Base-by-base conservation (phyloP, 352 stramenopile species). In the Globisporangium radiosum region DNA sequence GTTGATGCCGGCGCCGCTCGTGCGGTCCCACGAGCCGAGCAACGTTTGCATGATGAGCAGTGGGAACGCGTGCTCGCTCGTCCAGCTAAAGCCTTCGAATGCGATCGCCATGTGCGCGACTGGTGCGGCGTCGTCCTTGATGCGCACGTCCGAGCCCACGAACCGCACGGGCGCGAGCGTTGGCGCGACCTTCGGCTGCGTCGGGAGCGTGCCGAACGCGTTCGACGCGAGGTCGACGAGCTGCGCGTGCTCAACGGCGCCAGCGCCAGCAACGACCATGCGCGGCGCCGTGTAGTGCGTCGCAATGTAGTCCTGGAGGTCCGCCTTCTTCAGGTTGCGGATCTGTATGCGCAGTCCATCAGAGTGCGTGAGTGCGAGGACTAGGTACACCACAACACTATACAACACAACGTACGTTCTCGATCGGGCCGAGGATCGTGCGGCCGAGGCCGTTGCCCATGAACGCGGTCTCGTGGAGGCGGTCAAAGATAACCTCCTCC, bases 211-310 rank as follows among this genome's bases (percentile, higher is more conserved):
- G 52, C 96, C 97, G 76, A 99, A 99, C 67, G 97, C 92, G 65
- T 99, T 87, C 63, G 98, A 81, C 7, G 96, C 97, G 62, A 99
- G 79, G 50, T 97, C 88, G 59, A 98, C 97, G n/a, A 99, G 73
- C 75, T 98, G 73, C 44, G 80, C 78, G 85, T 99, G 98, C 69
- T 99, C 90, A 38, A 99, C 85, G 54, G 92, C 95, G 60, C 98
- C 98, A 15, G 97, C 97, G 60, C 96, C 97, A 50, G 97, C 97
- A 68, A 99, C 94, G 17, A 99, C 97, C 90, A 99, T 99, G 51
- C 96, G 90, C 19, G 96, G 94, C n/a, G 97, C 97, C 36, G 97
- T 99, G 86, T 99, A 99, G 87, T 99, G 97, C n/a, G 96, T 99
- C 33, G 97, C 85, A 59, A 99, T 98, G 87, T 99, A 99, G 70